Percentiles rank a stretch among this genome's conserved stretches.
Conservation (phyloP, 2,329 filamentous ascomycete species). For the Stagonosporopsis tanaceti region DNA sequence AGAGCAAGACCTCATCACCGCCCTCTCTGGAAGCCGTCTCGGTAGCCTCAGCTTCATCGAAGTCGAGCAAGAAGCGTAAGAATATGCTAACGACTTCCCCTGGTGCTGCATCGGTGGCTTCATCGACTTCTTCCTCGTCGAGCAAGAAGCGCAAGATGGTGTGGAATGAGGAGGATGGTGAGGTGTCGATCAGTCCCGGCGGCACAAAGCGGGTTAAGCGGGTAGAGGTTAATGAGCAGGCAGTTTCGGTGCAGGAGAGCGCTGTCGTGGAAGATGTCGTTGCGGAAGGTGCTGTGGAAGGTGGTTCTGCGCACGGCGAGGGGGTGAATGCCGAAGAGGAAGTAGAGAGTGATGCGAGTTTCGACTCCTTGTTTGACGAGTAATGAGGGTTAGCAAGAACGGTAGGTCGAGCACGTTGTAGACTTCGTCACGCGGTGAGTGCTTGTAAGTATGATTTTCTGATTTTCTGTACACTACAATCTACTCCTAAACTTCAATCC, state of each 20-base stretch:
- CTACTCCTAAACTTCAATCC: background rate
- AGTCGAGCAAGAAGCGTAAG: background rate
- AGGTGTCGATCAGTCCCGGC: background rate
- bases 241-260: background rate
- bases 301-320: background rate
- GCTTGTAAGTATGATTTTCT: conserved; percentile 3
- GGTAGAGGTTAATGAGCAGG: background rate
- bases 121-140: background rate
- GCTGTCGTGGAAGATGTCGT: background rate
- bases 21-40: too few species aligned
- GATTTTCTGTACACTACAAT: background rate
- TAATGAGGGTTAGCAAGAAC: background rate
- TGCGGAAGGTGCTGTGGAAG: background rate
- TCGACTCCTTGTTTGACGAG: background rate
- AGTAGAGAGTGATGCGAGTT: background rate
- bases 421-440: background rate
- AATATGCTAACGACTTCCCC: background rate
- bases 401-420: background rate
- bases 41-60: too few species aligned
- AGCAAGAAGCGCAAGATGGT: conserved; percentile 5
- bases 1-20: background rate
- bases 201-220: background rate
- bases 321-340: too few species aligned
- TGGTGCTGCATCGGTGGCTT: background rate
- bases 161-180: background rate